Conservation (phyloP, 2,329 filamentous ascomycete genomes). For the Colletotrichum horii region DNA sequence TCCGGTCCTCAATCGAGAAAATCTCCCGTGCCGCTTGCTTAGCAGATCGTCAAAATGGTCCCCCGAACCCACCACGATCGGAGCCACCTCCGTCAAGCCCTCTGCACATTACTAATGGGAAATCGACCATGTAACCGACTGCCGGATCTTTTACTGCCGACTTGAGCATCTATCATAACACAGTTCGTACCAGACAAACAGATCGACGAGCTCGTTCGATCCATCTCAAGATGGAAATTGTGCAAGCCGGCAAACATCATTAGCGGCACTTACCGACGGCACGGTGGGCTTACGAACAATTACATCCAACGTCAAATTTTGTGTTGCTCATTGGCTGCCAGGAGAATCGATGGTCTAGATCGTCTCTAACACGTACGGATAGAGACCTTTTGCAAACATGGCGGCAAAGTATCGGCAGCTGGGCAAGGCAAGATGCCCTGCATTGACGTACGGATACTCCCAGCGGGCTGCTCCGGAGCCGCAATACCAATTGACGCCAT, state of each 20-base stretch:
- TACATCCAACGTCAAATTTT: neutral
- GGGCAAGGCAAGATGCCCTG: neutral
- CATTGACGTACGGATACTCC: neutral
- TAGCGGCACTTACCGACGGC: neutral
- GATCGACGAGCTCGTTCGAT: neutral
- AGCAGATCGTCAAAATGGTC: neutral
- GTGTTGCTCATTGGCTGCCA: neutral
- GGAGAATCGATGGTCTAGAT: neutral
- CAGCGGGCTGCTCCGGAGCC: neutral
- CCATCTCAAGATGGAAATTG: neutral
- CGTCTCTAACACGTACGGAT: neutral
- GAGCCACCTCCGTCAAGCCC: neutral
- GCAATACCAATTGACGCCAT: neutral
- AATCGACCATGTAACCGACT: neutral
- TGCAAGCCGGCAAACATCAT: neutral
- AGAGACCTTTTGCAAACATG: neutral
- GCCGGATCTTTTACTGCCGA: neutral
- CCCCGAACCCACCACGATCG: neutral
- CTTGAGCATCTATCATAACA: neutral
- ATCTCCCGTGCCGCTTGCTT: neutral
- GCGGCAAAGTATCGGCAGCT: neutral
- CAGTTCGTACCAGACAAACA: neutral
- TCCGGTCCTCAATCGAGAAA: constrained; percentile 5
- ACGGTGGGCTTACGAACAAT: neutral
- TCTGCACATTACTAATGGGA: neutral